Percentiles rank a stretch among this genome's conserved stretches.
Evolutionary conservation across 768 basidiomycete species (phyloP).

Genomic region (Lentinula sp.): DNA sequence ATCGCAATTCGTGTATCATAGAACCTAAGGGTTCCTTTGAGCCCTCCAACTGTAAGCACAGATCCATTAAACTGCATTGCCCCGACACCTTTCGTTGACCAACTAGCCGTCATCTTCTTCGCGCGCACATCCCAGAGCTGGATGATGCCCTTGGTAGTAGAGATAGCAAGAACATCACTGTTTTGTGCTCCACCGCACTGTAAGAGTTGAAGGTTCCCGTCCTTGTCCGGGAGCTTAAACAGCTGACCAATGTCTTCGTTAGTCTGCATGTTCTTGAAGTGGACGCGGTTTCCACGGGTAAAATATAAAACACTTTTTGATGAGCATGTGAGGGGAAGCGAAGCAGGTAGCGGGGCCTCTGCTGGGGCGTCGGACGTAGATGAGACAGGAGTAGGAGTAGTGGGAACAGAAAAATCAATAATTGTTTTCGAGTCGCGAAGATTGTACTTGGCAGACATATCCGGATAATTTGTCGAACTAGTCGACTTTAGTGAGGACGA

Average conservation of each 20-base stretch:
- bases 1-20: constrained; percentile 59
- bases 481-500: constrained; percentile 21
- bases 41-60: constrained; percentile 58
- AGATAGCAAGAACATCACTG: constrained; percentile 48
- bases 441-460: constrained; percentile 26
- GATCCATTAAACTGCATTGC: constrained; percentile 63
- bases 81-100: constrained; percentile 54
- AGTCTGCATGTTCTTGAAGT: constrained; percentile 42
- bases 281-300: constrained; percentile 48
- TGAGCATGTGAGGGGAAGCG: constrained; percentile 33
- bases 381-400: neutral
- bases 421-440: constrained; percentile 26
- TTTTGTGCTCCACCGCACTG: constrained; percentile 28
- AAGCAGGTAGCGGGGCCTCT: neutral
- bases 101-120: constrained; percentile 46
- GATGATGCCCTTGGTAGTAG: constrained; percentile 54
- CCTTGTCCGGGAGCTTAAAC: constrained; percentile 39
- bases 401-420: constrained; percentile 25
- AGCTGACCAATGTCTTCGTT: constrained; percentile 39
- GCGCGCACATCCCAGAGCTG: constrained; percentile 69
- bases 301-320: constrained; percentile 39
- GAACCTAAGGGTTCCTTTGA: constrained; percentile 67
- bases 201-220: constrained; percentile 39
- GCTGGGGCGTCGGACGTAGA: neutral
- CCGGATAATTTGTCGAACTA: constrained; percentile 21